Conservation (phyloP, 306 rosid genomes). For the Lathyrus oleraceus region DNA sequence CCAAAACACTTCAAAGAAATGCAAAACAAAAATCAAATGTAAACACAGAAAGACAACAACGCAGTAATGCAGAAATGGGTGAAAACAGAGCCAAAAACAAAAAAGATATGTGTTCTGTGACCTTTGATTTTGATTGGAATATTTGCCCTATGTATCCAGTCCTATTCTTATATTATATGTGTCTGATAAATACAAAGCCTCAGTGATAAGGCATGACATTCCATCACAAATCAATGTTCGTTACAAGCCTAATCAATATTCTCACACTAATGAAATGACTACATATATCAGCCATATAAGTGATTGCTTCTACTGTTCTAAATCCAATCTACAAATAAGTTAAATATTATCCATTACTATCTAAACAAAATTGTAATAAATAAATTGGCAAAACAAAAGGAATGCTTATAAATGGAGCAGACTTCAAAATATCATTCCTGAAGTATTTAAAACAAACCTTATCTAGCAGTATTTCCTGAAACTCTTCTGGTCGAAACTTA, state of each 20-base stretch:
- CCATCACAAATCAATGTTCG: too few relatives aligned
- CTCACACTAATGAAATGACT: neutral
- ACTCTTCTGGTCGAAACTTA: constrained; percentile 49
- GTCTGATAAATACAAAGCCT: constrained; percentile 22
- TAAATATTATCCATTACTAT: constrained; percentile 33
- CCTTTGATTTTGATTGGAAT: too few relatives aligned
- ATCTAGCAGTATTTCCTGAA: constrained; percentile 83
- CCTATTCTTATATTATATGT: too few relatives aligned
- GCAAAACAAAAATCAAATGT: too few relatives aligned
- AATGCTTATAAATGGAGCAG: constrained; percentile 16
- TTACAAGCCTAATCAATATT: neutral
- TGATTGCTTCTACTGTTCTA: constrained; percentile 64
- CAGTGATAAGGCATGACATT: too few relatives aligned
- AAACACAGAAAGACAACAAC: too few relatives aligned
- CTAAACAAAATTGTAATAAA: constrained; percentile 4
- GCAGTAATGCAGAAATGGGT: too few relatives aligned
- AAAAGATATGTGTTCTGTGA: too few relatives aligned
- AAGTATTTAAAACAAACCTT: constrained; percentile 53
- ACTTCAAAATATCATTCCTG: constrained; percentile 1
- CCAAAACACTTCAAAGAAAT: too few relatives aligned
- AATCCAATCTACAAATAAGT: constrained; percentile 69
- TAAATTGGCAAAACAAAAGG: neutral
- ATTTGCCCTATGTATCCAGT: too few relatives aligned
- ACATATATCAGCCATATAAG: constrained; percentile 7
- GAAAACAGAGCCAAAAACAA: too few relatives aligned